Conservation (phyloP, 306 rosid genomes). For the Bauhinia variegata region DNA sequence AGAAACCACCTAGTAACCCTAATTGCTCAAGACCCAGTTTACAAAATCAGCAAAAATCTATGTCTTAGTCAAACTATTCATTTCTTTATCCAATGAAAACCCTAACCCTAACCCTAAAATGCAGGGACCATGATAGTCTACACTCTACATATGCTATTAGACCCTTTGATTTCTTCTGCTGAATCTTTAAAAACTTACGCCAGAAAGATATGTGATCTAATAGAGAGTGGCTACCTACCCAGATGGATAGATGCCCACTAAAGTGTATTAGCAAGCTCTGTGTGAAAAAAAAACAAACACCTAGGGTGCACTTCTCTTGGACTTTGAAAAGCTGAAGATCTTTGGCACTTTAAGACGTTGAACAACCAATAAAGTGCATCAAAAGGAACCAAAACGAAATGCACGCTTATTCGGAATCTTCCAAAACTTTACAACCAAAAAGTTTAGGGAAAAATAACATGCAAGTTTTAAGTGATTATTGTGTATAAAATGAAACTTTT, state of each 20-base stretch:
- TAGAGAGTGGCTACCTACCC: neutral
- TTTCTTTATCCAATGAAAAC: constrained; percentile 30
- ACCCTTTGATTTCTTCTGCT: constrained; percentile 29
- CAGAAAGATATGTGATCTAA: constrained; percentile 54
- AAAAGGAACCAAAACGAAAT: constrained; percentile 34
- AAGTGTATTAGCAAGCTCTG: constrained; percentile 8
- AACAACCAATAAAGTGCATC: constrained; percentile 40
- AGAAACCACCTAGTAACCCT: constrained; percentile 19
- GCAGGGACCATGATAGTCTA: constrained; percentile 46
- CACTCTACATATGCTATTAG: constrained; percentile 1
- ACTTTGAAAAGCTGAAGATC: constrained; percentile 46
- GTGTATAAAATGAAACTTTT: no score
- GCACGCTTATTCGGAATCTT: constrained; percentile 54
- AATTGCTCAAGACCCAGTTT: constrained; percentile 20
- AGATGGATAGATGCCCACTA: neutral
- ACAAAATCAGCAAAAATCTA: constrained; percentile 14
- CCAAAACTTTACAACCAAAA: no score
- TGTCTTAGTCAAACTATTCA: constrained; percentile 33
- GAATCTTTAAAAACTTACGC: constrained; percentile 41
- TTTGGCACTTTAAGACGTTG: constrained; percentile 49
- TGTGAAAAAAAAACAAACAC: constrained; percentile 35
- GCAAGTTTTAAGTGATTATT: no score
- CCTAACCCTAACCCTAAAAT: no score
- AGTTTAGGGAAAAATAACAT: no score
- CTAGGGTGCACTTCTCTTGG: constrained; percentile 39